Percentiles rank a stretch among this genome's conserved stretches.
Conservation (phyloP, 2,329 filamentous ascomycete genomes). For the Aspergillus thermomutatus region DNA sequence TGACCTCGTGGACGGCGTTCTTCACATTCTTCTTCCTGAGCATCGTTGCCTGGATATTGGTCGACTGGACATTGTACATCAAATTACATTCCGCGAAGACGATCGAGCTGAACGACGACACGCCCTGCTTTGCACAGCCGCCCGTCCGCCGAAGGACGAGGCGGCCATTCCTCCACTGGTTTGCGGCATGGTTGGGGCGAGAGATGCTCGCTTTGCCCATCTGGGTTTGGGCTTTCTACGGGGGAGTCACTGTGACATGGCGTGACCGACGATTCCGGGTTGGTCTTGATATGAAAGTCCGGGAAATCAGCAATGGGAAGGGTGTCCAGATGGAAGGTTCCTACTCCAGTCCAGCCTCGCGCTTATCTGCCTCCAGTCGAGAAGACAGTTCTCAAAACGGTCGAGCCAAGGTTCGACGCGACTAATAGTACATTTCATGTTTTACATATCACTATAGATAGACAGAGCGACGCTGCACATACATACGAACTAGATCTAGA, state of each 20-base stretch:
- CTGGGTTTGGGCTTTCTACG: slow-evolving; percentile 84
- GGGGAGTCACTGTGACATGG: slow-evolving; percentile 87
- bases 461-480: not conserved
- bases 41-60: slow-evolving; percentile 66
- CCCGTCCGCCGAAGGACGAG: slow-evolving; percentile 43
- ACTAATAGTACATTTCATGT: slow-evolving; percentile 1
- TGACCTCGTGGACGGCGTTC: slow-evolving; percentile 65
- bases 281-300: slow-evolving; percentile 77
- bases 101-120: slow-evolving; percentile 67
- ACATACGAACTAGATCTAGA: not conserved
- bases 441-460: not conserved
- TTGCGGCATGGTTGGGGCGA: slow-evolving; percentile 77
- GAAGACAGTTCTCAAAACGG: not conserved
- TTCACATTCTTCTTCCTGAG: slow-evolving; percentile 62
- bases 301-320: slow-evolving; percentile 46
- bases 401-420: slow-evolving; percentile 8
- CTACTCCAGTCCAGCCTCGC: slow-evolving; percentile 12
- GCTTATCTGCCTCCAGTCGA: not conserved
- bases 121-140: slow-evolving; percentile 67
- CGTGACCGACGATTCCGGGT: slow-evolving; percentile 79
- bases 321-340: slow-evolving; percentile 17
- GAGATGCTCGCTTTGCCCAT: slow-evolving; percentile 82
- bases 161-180: slow-evolving; percentile 66
- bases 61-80: slow-evolving; percentile 71
- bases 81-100: slow-evolving; percentile 71